Evolutionary conservation across 2,329 filamentous ascomycete genomes (phyloP).

Genomic region (Stromatinia cepivora): DNA sequence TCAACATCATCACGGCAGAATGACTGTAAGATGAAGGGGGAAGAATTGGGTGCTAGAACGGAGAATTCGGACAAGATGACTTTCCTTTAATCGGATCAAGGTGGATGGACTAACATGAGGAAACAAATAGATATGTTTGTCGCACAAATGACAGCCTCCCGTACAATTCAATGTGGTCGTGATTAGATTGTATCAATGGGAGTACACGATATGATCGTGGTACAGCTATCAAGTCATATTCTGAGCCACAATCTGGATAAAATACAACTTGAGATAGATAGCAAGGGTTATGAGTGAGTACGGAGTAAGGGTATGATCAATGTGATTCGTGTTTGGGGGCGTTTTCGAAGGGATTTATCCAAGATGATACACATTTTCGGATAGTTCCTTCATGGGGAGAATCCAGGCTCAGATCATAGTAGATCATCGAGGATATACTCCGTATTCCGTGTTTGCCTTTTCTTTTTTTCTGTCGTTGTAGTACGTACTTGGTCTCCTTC

Average conservation of each 20-base stretch:
- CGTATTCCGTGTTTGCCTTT: neutral
- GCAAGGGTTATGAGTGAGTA: neutral
- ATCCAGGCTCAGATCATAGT: neutral
- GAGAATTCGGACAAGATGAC: neutral
- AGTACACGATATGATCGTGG: neutral
- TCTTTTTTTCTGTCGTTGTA: neutral
- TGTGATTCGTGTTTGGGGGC: neutral
- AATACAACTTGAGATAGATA: neutral
- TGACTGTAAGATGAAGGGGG: neutral
- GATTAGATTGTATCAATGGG: slow-evolving; percentile 5
- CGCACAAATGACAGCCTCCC: neutral
- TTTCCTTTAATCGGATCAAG: neutral
- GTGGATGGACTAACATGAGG: neutral
- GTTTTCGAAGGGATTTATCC: neutral
- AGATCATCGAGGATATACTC: neutral
- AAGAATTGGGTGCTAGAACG: neutral
- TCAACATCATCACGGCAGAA: neutral
- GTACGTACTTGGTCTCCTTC: neutral
- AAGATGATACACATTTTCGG: slow-evolving; percentile 6
- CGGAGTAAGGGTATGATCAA: neutral
- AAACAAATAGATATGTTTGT: neutral
- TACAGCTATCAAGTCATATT: neutral
- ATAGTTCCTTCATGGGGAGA: neutral
- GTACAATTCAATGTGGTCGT: neutral
- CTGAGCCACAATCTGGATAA: neutral